Evolutionary conservation across 1,284 basidiomycete genomes (phyloP).

Genomic region (Trichosporon coremiiforme): DNA sequence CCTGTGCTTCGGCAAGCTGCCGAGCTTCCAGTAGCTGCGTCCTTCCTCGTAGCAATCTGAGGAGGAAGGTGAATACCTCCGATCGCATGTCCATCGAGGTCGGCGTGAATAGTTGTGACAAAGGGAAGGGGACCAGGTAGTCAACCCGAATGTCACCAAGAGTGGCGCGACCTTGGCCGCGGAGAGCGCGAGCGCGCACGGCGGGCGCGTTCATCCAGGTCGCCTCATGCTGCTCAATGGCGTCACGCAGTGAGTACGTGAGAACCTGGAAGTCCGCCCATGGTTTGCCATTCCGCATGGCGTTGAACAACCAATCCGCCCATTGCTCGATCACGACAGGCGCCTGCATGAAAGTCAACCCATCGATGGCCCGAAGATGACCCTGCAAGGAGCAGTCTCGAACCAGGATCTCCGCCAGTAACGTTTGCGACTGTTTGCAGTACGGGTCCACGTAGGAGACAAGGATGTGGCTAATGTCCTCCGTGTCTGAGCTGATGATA

Average conservation of each 20-base stretch:
- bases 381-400: constrained; percentile 70
- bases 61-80: constrained; percentile 72
- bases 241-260: constrained; percentile 72
- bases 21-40: constrained; percentile 52
- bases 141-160: constrained; percentile 70
- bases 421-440: constrained; percentile 63
- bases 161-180: constrained; percentile 55
- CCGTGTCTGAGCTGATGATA: constrained; percentile 9
- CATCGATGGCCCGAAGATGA: constrained; percentile 73
- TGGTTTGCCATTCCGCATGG: constrained; percentile 63
- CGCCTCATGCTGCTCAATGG: constrained; percentile 61
- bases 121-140: constrained; percentile 75
- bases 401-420: constrained; percentile 64
- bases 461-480: constrained; percentile 60
- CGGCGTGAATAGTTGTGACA: constrained; percentile 75
- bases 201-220: constrained; percentile 70
- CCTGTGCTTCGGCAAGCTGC: constrained; percentile 62
- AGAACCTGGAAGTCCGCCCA: constrained; percentile 85
- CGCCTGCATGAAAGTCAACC: constrained; percentile 72
- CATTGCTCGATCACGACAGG: constrained; percentile 68
- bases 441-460: constrained; percentile 61
- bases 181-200: constrained; percentile 68
- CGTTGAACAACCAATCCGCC: constrained; percentile 68
- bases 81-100: constrained; percentile 65
- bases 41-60: constrained; percentile 74